Base-by-base conservation (phyloP, 345 rosid genomes). In the Mangifera indica region DNA sequence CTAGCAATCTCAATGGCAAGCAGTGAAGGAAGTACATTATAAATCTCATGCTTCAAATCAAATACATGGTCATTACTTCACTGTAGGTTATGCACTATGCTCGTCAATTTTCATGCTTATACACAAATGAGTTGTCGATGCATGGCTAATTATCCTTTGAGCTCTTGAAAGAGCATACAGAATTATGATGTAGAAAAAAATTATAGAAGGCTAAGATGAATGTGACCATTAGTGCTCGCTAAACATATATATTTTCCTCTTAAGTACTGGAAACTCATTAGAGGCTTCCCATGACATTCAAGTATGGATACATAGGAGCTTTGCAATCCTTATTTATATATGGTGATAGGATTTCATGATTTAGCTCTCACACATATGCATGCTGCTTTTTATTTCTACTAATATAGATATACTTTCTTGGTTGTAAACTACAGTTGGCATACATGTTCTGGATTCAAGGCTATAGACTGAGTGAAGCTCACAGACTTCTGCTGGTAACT, bases 401-500 rank as follows among this genome's bases (percentile, higher is more conserved):
- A 13, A 49, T 55, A 62, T 2, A 71, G 15, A 73, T 34, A 70
- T 53, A 0, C 13, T 58, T 32, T 20, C 34, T 74, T 64, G 72
- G 5, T 69, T 37, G 60, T 76, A 58, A 59, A 78, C 73, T 71
- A 62, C 98, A 95, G 97, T 62, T 92, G 86, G 88, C 99, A 48
- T 90, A 88, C 87, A 89, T 95, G 98, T 92, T 89, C 80, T 95
- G 99, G 99, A 85, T 92, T 80, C 93, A 78, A 78, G 97, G 91
- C 72, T 92, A 92, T 84, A 89, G 85, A 85, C 97, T 95, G 25
- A 84, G 69, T 66, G 90, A 92, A 21, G 98, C 97, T 61, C 84
- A 86, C 78, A 84, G 68, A 62, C 59, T 89, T 73, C 91, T 95
- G 60, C 82, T 84, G 93, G 99, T 94, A 92, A 87, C 69, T 76